Evolutionary conservation across 768 basidiomycete genomes (phyloP).

Genomic region (Phylloporus arenicola): DNA sequence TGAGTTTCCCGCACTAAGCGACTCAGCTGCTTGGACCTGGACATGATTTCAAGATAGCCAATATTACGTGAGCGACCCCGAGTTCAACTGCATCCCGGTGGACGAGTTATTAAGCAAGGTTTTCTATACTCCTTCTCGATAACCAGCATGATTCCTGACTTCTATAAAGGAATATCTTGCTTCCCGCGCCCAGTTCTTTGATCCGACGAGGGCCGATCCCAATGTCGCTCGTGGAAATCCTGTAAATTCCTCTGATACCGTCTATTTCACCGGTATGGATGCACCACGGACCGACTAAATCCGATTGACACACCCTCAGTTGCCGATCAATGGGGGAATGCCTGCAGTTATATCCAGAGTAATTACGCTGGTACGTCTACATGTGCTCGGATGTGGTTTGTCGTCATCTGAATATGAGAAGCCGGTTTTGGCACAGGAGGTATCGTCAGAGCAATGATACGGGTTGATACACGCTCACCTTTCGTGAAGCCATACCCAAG

Average conservation of each 20-base stretch:
- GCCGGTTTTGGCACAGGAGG: slow-evolving; percentile 87
- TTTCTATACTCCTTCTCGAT: not conserved
- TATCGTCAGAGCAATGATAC: slow-evolving; percentile 22
- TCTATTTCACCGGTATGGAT: slow-evolving; percentile 77
- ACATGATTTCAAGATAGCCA: slow-evolving; percentile 53
- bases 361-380: slow-evolving; percentile 66
- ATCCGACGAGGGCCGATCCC: slow-evolving; percentile 60
- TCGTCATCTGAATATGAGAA: slow-evolving; percentile 4
- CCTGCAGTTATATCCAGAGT: slow-evolving; percentile 85
- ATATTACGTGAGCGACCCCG: slow-evolving; percentile 91
- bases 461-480: slow-evolving; percentile 2
- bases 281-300: not conserved
- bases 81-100: slow-evolving; percentile 70
- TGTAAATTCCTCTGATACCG: slow-evolving; percentile 83
- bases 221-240: slow-evolving; percentile 75
- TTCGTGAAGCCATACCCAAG: slow-evolving; percentile 69
- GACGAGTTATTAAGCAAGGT: slow-evolving; percentile 83
- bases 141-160: not conserved
- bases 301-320: slow-evolving; percentile 38
- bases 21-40: not conserved
- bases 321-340: slow-evolving; percentile 83
- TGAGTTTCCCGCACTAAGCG: slow-evolving; percentile 26
- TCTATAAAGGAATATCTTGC: slow-evolving; percentile 72
- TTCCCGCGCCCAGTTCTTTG: slow-evolving; percentile 73
- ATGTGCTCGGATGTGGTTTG: not conserved